These are phyloP conservation scores for Termitomyces sp. DNA, from an alignment of 768 basidiomycete genomes.

Conservation along the genomic window DNA sequence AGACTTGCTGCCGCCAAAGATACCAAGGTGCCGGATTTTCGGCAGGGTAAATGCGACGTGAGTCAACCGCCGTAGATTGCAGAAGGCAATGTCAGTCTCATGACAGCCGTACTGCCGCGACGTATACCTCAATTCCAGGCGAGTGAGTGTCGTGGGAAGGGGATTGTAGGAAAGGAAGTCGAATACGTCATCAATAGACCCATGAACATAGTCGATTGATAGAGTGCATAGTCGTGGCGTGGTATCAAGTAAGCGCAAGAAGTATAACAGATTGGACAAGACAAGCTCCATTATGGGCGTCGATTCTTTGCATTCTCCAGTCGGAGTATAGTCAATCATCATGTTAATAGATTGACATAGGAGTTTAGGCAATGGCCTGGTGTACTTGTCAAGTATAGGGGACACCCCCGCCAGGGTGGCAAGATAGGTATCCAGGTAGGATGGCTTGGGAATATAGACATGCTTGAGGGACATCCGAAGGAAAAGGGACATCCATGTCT, in stretches of 20 bases:
- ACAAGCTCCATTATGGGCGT: conserved; percentile 1
- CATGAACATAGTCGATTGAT: conserved; percentile 3
- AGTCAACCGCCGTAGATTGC: not conserved
- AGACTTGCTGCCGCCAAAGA: not conserved
- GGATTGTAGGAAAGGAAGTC: conserved; percentile 8
- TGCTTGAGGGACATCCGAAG: conserved; percentile 12
- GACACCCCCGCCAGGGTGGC: conserved; percentile 1
- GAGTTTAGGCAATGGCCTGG: not conserved
- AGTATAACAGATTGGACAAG: conserved; percentile 6
- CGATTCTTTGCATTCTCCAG: not conserved
- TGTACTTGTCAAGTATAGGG: not conserved
- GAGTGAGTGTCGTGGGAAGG: conserved; percentile 3
- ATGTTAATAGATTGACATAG: conserved; percentile 7
- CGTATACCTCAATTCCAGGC: conserved; percentile 1
- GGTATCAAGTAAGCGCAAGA: conserved; percentile 5
- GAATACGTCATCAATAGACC: conserved; percentile 7
- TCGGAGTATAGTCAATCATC: conserved; percentile 6
- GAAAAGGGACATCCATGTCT: conserved; percentile 14
- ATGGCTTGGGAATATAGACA: conserved; percentile 12
- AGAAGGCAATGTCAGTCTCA: not conserved
- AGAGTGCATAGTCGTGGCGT: conserved; percentile 5
- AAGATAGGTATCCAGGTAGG: conserved; percentile 12
- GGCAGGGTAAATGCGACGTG: not conserved
- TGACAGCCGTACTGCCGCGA: not conserved
- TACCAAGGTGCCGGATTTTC: conserved; percentile 1